phyloP scores from a whole-genome alignment of 805 yeast genomes.

The Suhomyces prunicola region DNA sequence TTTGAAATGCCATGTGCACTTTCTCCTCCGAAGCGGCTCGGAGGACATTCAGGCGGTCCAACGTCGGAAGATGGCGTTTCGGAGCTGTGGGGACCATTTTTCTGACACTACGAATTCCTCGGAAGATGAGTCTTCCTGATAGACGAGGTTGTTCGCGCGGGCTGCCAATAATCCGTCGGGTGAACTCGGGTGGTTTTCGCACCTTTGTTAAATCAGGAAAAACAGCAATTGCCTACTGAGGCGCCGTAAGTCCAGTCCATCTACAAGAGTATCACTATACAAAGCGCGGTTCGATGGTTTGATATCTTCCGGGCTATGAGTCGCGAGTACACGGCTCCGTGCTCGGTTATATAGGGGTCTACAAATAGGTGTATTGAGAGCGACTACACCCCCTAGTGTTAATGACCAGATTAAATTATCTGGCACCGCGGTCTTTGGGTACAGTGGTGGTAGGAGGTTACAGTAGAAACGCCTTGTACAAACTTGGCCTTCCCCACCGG shows the following conservation, averaged over 20 bases:
- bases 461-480: not conserved
- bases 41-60: not conserved
- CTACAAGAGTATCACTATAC: not conserved
- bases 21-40: not conserved
- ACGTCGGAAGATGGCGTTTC: not conserved
- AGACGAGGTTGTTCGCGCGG: slow-evolving; percentile 3
- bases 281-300: not conserved
- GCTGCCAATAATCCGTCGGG: not conserved
- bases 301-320: not conserved
- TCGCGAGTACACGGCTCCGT: not conserved
- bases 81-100: slow-evolving; percentile 4
- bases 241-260: not conserved
- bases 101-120: slow-evolving; percentile 13
- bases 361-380: not conserved
- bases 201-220: not conserved
- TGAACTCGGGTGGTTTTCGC: not conserved
- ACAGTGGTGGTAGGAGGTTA: not conserved
- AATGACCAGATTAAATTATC: not conserved
- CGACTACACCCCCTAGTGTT: not conserved
- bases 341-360: not conserved
- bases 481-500: not conserved
- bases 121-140: slow-evolving; percentile 15
- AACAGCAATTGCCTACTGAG: not conserved
- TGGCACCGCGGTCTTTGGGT: not conserved
- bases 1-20: not conserved